Conservation (phyloP, 1,284 basidiomycete genomes). For the Violaceomyces palustris region DNA sequence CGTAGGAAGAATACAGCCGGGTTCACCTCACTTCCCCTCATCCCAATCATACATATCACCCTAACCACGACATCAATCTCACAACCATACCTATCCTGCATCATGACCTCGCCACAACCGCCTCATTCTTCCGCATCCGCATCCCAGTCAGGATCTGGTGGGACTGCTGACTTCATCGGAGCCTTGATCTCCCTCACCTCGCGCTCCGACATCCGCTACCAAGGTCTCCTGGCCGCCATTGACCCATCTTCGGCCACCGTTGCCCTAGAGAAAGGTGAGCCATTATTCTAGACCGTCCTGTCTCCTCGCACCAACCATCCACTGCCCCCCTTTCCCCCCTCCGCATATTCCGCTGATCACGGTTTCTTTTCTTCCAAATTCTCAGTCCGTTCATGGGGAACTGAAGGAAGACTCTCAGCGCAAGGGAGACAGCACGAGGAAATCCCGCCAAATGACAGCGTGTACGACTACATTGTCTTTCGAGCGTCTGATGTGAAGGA, state of each 20-base stretch:
- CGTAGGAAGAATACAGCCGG: too few species aligned
- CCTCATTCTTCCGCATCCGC: too few species aligned
- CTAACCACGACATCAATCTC: too few species aligned
- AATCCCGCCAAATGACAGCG: conserved; percentile 51
- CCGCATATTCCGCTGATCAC: not conserved
- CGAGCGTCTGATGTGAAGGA: conserved; percentile 54
- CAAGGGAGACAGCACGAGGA: conserved; percentile 56
- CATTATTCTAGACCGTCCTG: conserved; percentile 1
- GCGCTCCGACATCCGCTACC: conserved; percentile 82
- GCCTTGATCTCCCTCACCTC: conserved; percentile 73
- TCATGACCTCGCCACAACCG: too few species aligned
- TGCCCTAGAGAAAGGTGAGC: conserved; percentile 73
- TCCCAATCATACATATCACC: too few species aligned
- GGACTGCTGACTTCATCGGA: conserved; percentile 49
- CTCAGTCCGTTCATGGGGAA: conserved; percentile 79
- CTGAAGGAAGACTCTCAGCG: conserved; percentile 65
- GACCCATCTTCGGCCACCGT: conserved; percentile 77
- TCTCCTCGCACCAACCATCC: too few species aligned
- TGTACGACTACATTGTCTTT: conserved; percentile 59
- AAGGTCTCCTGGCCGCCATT: conserved; percentile 77
- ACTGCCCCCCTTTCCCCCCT: too few species aligned
- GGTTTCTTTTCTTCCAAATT: conserved; percentile 1
- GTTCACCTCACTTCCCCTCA: too few species aligned
- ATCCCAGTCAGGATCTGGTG: too few species aligned
- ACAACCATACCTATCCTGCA: too few species aligned